These are phyloP conservation scores for Oenanthe javanica DNA, from an alignment of 140 eudicot genomes.

Conservation along the genomic window DNA sequence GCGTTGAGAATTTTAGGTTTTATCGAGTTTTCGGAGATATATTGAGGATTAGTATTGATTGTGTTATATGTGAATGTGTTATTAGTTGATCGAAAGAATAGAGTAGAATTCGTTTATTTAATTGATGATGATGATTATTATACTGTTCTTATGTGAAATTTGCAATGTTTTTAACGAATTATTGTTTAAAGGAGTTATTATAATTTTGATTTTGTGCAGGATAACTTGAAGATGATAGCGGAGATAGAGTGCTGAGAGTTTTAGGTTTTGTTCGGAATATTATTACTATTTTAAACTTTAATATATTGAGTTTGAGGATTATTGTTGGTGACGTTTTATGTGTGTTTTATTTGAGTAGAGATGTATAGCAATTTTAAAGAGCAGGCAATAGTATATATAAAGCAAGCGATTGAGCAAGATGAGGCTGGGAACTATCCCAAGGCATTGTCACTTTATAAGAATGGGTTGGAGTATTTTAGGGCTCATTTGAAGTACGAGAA, in stretches of 20 bases:
- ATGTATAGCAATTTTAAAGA: conserved; percentile 66
- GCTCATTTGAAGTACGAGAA: conserved; percentile 57
- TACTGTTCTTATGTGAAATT: not conserved
- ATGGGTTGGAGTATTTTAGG: conserved; percentile 47
- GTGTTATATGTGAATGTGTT: not conserved
- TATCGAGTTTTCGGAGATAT: not conserved
- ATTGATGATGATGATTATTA: not conserved
- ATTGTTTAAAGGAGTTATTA: not conserved
- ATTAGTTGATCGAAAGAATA: not conserved
- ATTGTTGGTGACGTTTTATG: not conserved
- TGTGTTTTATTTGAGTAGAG: conserved; percentile 6
- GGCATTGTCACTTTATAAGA: conserved; percentile 45
- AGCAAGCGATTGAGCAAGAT: conserved; percentile 59
- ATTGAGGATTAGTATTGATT: not conserved
- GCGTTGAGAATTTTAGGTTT: not conserved
- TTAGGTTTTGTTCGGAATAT: not conserved
- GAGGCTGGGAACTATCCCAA: conserved; percentile 51
- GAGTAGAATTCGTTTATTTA: not conserved
- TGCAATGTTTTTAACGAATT: not conserved
- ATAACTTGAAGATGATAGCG: not conserved
- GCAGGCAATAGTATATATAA: conserved; percentile 47
- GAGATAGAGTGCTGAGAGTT: not conserved
- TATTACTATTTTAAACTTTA: too few species aligned
- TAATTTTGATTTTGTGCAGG: not conserved
- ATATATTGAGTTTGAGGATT: not conserved